A percentile compares a stretch with the other conserved stretches of the same genome.
These are phyloP conservation scores for Crucibulum laeve DNA, from an alignment of 768 basidiomycete species.

Conservation along the genomic window DNA sequence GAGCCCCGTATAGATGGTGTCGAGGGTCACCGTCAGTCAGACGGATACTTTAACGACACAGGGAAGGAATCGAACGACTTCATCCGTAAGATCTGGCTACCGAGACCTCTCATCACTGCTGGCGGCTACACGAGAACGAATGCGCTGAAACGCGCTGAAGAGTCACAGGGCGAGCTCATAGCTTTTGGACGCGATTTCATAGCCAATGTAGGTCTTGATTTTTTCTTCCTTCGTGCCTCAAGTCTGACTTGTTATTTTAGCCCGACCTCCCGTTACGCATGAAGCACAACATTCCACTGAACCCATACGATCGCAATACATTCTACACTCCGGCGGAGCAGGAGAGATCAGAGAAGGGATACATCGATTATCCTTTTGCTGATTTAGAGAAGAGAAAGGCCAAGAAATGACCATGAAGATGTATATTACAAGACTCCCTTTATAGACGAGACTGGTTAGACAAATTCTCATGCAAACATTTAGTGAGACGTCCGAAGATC, in stretches of 20 bases:
- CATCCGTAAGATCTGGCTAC: constrained; percentile 19
- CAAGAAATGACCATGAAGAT: too few relatives aligned
- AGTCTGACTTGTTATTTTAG: constrained; percentile 16
- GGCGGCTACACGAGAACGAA: constrained; percentile 26
- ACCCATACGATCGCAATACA: constrained; percentile 26
- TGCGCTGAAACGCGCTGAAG: constrained; percentile 21
- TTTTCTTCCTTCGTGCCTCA: not conserved
- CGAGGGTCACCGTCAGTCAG: not conserved
- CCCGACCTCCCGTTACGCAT: constrained; percentile 38
- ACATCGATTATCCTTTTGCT: constrained; percentile 24
- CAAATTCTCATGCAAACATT: too few relatives aligned
- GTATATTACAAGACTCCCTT: too few relatives aligned
- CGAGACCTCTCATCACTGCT: constrained; percentile 21
- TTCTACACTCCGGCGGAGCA: constrained; percentile 31
- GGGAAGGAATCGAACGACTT: constrained; percentile 14
- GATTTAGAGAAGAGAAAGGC: constrained; percentile 3
- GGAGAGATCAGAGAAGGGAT: constrained; percentile 18
- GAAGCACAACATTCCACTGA: constrained; percentile 26
- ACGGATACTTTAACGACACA: not conserved
- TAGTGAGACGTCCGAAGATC: too few relatives aligned
- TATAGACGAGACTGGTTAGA: too few relatives aligned
- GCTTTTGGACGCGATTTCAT: constrained; percentile 25
- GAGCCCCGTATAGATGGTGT: constrained; percentile 20
- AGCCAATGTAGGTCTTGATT: constrained; percentile 23
- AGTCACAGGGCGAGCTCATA: constrained; percentile 17